phyloP scores from a whole-genome alignment of 768 basidiomycete species.

The Chalciporus pseudorubinellus region DNA sequence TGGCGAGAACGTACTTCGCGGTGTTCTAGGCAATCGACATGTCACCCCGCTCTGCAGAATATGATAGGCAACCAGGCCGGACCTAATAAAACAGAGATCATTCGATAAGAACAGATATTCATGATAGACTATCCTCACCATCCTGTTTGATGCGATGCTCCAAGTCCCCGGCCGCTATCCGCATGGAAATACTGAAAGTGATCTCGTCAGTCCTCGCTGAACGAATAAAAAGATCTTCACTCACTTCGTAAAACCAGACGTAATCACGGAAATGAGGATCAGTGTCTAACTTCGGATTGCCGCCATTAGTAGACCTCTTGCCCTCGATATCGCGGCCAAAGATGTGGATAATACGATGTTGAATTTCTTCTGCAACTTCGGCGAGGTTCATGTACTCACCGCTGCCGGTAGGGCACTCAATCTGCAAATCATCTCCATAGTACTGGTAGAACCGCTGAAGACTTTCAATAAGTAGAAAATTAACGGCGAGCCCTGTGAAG shows the following conservation, averaged over 20 bases:
- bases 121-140: slow-evolving; percentile 52
- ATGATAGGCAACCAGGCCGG: slow-evolving; percentile 86
- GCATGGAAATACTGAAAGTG: slow-evolving; percentile 84
- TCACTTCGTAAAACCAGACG: slow-evolving; percentile 91
- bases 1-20: slow-evolving; percentile 64
- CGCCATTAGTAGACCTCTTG: slow-evolving; percentile 87
- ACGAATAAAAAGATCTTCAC: slow-evolving; percentile 8
- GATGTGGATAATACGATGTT: slow-evolving; percentile 98
- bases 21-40: slow-evolving; percentile 91
- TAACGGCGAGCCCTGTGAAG: slow-evolving; percentile 83
- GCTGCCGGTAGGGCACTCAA: slow-evolving; percentile 95
- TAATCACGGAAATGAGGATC: slow-evolving; percentile 98
- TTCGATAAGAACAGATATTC: neutral
- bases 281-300: slow-evolving; percentile 77
- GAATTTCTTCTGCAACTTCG: slow-evolving; percentile 93
- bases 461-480: slow-evolving; percentile 93
- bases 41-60: slow-evolving; percentile 87
- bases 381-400: slow-evolving; percentile 98
- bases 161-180: slow-evolving; percentile 87
- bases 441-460: slow-evolving; percentile 98
- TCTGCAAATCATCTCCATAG: slow-evolving; percentile 88
- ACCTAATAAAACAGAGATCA: slow-evolving; percentile 43
- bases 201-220: neutral
- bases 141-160: slow-evolving; percentile 97
- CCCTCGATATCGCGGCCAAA: slow-evolving; percentile 92